phyloP scores from a whole-genome alignment of 768 basidiomycete species.

The Cystofilobasidium ferigula region DNA sequence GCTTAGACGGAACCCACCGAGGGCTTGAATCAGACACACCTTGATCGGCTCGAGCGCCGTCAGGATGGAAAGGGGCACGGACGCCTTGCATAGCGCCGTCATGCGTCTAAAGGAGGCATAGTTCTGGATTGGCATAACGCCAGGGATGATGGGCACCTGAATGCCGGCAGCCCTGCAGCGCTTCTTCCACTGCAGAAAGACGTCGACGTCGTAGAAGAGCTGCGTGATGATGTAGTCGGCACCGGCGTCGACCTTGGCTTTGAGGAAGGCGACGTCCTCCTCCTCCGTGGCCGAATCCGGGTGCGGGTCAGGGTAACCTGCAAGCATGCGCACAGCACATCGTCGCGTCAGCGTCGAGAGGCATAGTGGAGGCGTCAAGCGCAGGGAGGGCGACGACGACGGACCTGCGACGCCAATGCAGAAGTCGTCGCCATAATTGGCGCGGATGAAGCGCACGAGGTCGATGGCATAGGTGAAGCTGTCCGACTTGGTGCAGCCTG shows the following conservation, averaged over 20 bases:
- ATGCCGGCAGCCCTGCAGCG: conserved; percentile 68
- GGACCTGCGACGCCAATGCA: conserved; percentile 90
- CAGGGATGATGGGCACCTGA: conserved; percentile 77
- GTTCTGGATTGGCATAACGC: conserved; percentile 96
- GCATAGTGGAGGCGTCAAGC: background rate
- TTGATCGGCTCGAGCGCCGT: conserved; percentile 61
- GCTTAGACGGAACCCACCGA: too few species aligned
- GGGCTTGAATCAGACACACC: too few species aligned
- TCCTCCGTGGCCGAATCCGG: conserved; percentile 42
- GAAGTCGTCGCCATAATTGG: conserved; percentile 70
- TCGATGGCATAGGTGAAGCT: conserved; percentile 65
- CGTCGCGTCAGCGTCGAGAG: background rate
- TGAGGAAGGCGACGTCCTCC: conserved; percentile 51
- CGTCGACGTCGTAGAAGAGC: conserved; percentile 89
- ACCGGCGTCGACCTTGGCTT: conserved; percentile 81
- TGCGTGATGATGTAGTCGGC: conserved; percentile 95
- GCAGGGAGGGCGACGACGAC: background rate
- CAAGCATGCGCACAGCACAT: too few species aligned
- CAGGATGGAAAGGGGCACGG: conserved; percentile 58
- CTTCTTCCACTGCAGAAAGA: conserved; percentile 66
- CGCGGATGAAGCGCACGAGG: conserved; percentile 80
- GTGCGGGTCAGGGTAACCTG: conserved; percentile 71
- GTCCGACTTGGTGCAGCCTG: background rate
- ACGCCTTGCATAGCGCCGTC: conserved; percentile 73
- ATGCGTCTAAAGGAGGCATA: conserved; percentile 85